These are phyloP conservation scores for Balakata baccata DNA, from an alignment of 345 rosid species.

Conservation along the genomic window DNA sequence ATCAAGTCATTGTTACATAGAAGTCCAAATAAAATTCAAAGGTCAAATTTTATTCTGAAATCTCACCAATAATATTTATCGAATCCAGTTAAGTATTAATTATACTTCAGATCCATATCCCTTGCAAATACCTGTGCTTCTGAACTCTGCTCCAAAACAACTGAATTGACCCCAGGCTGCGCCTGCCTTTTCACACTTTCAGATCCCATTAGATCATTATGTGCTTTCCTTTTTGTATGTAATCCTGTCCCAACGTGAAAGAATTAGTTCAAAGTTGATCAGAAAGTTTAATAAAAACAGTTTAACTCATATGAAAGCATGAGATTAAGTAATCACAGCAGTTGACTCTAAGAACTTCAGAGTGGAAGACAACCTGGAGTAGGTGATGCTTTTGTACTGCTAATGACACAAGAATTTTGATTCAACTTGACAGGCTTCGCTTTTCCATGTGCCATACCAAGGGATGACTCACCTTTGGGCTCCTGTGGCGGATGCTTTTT, in stretches of 20 bases:
- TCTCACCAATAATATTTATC: background rate
- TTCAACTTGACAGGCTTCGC: constrained; percentile 29
- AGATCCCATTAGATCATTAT: constrained; percentile 29
- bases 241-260: constrained; percentile 38
- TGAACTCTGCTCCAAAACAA: constrained; percentile 22
- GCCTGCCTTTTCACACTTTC: constrained; percentile 37
- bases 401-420: constrained; percentile 23
- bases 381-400: constrained; percentile 25
- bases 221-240: constrained; percentile 53
- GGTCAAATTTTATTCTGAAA: background rate
- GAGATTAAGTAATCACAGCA: background rate
- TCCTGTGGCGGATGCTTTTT: constrained; percentile 42
- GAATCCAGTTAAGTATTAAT: background rate
- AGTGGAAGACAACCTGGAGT: background rate
- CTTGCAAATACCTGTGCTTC: constrained; percentile 42
- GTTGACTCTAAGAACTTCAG: background rate
- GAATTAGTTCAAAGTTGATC: constrained; percentile 11
- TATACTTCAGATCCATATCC: constrained; percentile 12
- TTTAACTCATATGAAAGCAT: background rate
- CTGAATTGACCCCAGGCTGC: constrained; percentile 17
- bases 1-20: background rate
- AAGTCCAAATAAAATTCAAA: background rate
- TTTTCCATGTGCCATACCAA: constrained; percentile 21
- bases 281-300: background rate
- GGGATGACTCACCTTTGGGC: constrained; percentile 22